These are phyloP conservation scores for Lecanicillium sp. DNA, from an alignment of 2,329 filamentous ascomycete species.

Conservation along the genomic window DNA sequence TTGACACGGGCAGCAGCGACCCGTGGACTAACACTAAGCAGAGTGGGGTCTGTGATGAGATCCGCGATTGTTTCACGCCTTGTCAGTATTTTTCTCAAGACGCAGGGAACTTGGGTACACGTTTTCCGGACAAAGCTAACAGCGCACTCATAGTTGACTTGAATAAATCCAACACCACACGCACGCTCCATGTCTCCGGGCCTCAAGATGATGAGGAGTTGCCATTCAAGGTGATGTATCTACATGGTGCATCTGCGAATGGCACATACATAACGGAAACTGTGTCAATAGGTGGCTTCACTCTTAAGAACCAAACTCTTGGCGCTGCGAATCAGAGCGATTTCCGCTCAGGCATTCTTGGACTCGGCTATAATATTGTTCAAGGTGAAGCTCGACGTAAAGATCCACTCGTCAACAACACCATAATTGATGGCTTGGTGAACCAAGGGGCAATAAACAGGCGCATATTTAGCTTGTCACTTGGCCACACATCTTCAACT, in stretches of 20 bases:
- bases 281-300: neutral
- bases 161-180: neutral
- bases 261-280: neutral
- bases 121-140: no score
- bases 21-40: neutral
- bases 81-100: neutral
- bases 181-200: neutral
- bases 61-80: neutral
- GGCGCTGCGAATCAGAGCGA: neutral
- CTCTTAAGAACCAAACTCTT: neutral
- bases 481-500: neutral
- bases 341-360: neutral
- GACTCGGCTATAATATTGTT: neutral
- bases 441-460: neutral
- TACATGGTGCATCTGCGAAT: neutral
- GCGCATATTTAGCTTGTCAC: slow-evolving; percentile 1
- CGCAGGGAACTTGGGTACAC: neutral
- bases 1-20: slow-evolving; percentile 1
- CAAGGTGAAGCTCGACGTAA: neutral
- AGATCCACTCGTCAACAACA: neutral
- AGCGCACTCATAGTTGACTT: neutral
- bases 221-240: neutral
- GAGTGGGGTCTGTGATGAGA: neutral
- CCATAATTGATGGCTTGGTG: neutral
- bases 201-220: neutral